A percentile compares a stretch with the other conserved stretches of the same genome.
These are phyloP conservation scores for Phytophthora meadii DNA, from an alignment of 352 stramenopile genomes.

Conservation along the genomic window DNA sequence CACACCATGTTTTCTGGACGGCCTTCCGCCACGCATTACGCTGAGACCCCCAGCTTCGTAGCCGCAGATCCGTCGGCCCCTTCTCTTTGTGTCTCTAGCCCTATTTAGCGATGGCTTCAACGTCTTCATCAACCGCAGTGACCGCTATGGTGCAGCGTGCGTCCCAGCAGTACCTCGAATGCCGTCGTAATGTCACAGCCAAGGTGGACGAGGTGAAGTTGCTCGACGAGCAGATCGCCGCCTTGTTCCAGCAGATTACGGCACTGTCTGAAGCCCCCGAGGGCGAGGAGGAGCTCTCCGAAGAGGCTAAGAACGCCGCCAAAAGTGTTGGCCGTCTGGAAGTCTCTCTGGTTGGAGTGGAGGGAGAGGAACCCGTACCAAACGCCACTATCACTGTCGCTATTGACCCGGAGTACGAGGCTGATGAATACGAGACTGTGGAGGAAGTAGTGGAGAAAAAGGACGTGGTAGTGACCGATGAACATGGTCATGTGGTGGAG, in stretches of 20 bases:
- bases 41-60: constrained; percentile 20
- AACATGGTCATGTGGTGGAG: constrained; percentile 55
- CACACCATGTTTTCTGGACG: constrained; percentile 1
- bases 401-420: constrained; percentile 82
- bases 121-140: constrained; percentile 54
- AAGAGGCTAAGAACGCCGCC: constrained; percentile 36
- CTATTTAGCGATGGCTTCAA: constrained; percentile 48
- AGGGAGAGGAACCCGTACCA: constrained; percentile 63
- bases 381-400: constrained; percentile 68
- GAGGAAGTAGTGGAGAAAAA: constrained; percentile 68
- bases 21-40: constrained; percentile 35
- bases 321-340: constrained; percentile 84
- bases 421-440: constrained; percentile 59
- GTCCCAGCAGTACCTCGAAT: constrained; percentile 85
- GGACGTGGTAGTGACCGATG: constrained; percentile 57
- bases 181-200: constrained; percentile 75
- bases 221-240: constrained; percentile 76
- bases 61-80: constrained; percentile 20
- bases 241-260: constrained; percentile 78
- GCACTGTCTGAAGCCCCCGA: constrained; percentile 49
- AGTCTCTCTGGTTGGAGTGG: constrained; percentile 59
- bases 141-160: constrained; percentile 77
- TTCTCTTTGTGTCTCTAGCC: constrained; percentile 13
- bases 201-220: constrained; percentile 84
- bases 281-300: constrained; percentile 34